Evolutionary conservation across 73 alveolate genomes (phyloP), one percentile per base, ranked within the genome.

Genomic region (Breviolum minutum): DNA sequence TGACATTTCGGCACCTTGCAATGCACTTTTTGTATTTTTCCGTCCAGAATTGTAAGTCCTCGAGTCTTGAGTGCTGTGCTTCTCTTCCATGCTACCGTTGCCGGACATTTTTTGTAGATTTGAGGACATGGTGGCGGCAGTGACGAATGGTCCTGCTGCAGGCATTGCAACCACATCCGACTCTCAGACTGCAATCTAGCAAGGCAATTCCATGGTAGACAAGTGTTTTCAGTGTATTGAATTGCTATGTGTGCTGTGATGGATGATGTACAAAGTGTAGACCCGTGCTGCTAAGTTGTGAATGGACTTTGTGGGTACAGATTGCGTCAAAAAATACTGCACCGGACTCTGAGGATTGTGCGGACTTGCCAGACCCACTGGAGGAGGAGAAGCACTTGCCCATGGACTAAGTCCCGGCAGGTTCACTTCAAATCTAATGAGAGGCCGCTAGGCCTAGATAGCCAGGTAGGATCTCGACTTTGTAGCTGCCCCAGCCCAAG

Each of bases 1-100:
- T 12, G 95, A 87, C 95, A 87, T 87, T 64, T 87, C 95, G 22
- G 95, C 69, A 26, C 40, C 93, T 84, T 22, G 93, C 63, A 77
- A 77, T 27, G 87, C 13, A 77, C 11, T 40, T 40, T 40, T 40
- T 40, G 3, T 40, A 40, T 68, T 6, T 17, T 14, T 17, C 2
- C 17, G 17, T 68, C 4, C 77, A 14, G 77, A 22, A 22, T 22
- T 68, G 77, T 6, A 68, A 17, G 17, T 68, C n/a, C 3, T 0
- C 4, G 24, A 17, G 24, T 68, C 3, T 0, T 68, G 24, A 17
- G 24, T 68, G 77, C 77, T 68, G 77, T 14, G 77, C 77, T 68
- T 14, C 17, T 68, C n/a, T 17, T 68, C n/a, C 24, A 6, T 6
- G n/a, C n/a, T 68, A 68, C 8, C 77, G 24, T 68, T 68, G 24